Evolutionary conservation across 1,284 basidiomycete species (phyloP).

Genomic region (Meira nashicola): DNA sequence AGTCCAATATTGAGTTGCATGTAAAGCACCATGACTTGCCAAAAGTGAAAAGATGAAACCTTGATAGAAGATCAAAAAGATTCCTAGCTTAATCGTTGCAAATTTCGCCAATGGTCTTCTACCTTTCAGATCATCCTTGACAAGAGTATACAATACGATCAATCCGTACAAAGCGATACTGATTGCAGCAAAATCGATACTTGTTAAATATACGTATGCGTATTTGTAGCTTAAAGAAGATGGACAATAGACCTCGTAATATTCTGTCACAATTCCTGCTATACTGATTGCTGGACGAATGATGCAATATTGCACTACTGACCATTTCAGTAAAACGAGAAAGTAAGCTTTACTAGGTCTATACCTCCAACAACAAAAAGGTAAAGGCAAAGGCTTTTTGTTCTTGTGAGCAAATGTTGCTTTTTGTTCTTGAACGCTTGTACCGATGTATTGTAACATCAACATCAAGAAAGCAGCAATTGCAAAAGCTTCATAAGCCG

Average conservation of each 20-base stretch:
- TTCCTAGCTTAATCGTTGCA: constrained; percentile 61
- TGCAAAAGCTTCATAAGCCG: constrained; percentile 63
- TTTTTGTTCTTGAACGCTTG: constrained; percentile 61
- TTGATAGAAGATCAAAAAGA: constrained; percentile 61
- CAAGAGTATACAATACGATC: constrained; percentile 70
- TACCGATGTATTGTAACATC: constrained; percentile 76
- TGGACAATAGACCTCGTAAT: constrained; percentile 22
- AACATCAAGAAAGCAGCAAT: constrained; percentile 61
- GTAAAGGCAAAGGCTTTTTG: constrained; percentile 68
- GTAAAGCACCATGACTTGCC: constrained; percentile 51
- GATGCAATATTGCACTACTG: constrained; percentile 29
- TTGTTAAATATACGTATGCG: constrained; percentile 24
- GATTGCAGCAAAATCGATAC: constrained; percentile 20
- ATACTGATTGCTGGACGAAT: constrained; percentile 23
- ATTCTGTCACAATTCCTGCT: constrained; percentile 24
- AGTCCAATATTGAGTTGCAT: constrained; percentile 64
- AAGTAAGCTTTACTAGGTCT: constrained; percentile 33
- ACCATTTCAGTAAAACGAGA: constrained; percentile 26
- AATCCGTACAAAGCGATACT: constrained; percentile 52
- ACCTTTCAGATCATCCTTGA: constrained; percentile 68
- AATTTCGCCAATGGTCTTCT: constrained; percentile 77
- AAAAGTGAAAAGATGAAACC: constrained; percentile 53
- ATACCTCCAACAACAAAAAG: constrained; percentile 57
- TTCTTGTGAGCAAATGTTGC: constrained; percentile 70
- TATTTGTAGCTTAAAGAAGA: constrained; percentile 21